phyloP scores from a whole-genome alignment of 345 rosid genomes.

The Trapa bicornis region DNA sequence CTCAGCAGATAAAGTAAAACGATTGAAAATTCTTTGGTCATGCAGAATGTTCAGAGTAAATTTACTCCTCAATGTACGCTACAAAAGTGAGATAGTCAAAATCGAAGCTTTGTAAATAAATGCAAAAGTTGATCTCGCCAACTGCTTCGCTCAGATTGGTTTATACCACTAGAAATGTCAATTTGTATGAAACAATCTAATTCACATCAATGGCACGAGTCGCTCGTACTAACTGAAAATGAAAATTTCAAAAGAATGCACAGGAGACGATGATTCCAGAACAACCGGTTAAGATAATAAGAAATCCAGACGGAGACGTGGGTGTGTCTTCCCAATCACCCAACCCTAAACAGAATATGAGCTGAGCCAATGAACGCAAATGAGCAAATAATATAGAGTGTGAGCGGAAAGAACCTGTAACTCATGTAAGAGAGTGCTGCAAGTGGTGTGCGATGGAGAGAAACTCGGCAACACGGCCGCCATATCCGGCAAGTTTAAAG shows the following conservation, averaged over 20 bases:
- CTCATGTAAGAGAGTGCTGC: constrained; percentile 71
- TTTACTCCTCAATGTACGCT: too few species aligned
- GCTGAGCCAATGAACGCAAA: neutral
- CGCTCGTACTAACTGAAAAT: neutral
- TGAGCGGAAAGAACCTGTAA: constrained; percentile 39
- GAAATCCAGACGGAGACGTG: neutral
- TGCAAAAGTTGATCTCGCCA: neutral
- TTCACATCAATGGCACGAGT: neutral
- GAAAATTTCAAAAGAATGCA: neutral
- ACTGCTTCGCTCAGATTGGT: neutral
- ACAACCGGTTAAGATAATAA: neutral
- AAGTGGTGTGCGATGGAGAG: constrained; percentile 37
- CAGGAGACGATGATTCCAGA: neutral
- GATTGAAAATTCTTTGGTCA: neutral
- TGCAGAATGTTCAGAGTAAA: neutral
- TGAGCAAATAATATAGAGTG: neutral
- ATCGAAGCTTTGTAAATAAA: too few species aligned
- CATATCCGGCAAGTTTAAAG: neutral
- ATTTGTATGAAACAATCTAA: neutral
- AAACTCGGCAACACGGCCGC: neutral
- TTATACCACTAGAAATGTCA: neutral
- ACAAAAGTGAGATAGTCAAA: too few species aligned
- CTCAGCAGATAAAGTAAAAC: neutral
- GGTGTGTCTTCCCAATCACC: neutral
- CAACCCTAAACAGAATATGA: neutral